phyloP scores from a whole-genome alignment of 208 protist species.

The Acanthamoeba lenticulata region DNA sequence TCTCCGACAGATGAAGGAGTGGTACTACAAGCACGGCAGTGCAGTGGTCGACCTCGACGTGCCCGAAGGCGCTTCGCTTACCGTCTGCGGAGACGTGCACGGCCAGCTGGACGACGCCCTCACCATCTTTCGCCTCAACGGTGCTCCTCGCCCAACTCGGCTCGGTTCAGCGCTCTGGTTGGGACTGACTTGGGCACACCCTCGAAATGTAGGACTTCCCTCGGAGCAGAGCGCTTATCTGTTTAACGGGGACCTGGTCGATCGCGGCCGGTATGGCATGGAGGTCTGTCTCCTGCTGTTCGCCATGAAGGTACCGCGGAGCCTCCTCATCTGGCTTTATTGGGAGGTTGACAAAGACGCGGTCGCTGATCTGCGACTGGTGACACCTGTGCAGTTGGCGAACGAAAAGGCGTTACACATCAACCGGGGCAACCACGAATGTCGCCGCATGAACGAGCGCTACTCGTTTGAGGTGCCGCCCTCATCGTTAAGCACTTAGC shows the following conservation, averaged over 20 bases:
- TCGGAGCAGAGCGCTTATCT: not conserved
- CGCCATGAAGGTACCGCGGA: slow-evolving; percentile 94
- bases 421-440: slow-evolving; percentile 96
- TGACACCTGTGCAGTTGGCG: not conserved
- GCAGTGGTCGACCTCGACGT: slow-evolving; percentile 19
- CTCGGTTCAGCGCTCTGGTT: not conserved
- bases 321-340: no score
- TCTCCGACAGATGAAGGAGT: slow-evolving; percentile 28
- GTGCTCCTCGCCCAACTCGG: not conserved
- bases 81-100: slow-evolving; percentile 98
- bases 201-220: not conserved
- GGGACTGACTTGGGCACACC: not conserved
- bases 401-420: slow-evolving; percentile 53
- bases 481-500: not conserved
- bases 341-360: no score
- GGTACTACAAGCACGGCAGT: slow-evolving; percentile 34
- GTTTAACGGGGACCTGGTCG: slow-evolving; percentile 86
- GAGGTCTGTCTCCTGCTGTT: slow-evolving; percentile 95
- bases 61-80: slow-evolving; percentile 84
- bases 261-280: slow-evolving; percentile 95
- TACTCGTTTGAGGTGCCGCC: slow-evolving; percentile 94
- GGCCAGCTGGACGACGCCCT: slow-evolving; percentile 97
- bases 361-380: no score
- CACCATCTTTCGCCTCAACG: slow-evolving; percentile 94
- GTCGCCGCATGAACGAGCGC: slow-evolving; percentile 94